A percentile compares a stretch with the other conserved stretches of the same genome.
Evolutionary conservation across 176 grass and related monocot species (phyloP).

Genomic region (Sorghum bicolor): DNA sequence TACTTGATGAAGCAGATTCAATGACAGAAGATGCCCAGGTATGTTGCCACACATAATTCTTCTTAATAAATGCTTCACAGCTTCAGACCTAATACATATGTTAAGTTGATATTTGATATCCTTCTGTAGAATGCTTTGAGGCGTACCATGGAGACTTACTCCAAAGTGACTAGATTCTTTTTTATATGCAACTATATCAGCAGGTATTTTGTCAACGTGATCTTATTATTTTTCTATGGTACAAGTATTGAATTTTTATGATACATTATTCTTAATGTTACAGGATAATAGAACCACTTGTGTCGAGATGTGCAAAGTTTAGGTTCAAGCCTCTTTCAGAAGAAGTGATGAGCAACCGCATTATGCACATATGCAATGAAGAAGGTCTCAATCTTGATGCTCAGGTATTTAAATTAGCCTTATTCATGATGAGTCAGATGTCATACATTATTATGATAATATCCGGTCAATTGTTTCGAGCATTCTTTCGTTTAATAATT

Average conservation of each 20-base stretch:
- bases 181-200: slow-evolving; percentile 99
- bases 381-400: slow-evolving; percentile 85
- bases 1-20: slow-evolving; percentile 99
- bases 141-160: slow-evolving; percentile 83
- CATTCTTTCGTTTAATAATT: not conserved
- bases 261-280: slow-evolving; percentile 13
- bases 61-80: slow-evolving; percentile 20
- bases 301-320: slow-evolving; percentile 98
- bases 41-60: slow-evolving; percentile 22
- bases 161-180: slow-evolving; percentile 99
- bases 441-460: slow-evolving; percentile 2
- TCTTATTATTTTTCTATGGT: slow-evolving; percentile 1
- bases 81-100: slow-evolving; percentile 1
- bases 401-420: slow-evolving; percentile 45
- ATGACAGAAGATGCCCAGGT: slow-evolving; percentile 99
- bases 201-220: slow-evolving; percentile 56
- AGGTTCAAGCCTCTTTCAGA: slow-evolving; percentile 96
- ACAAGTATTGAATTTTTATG: not conserved
- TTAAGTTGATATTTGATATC: slow-evolving; percentile 10
- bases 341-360: slow-evolving; percentile 89
- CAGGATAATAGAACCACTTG: slow-evolving; percentile 98
- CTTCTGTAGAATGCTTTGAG: slow-evolving; percentile 78
- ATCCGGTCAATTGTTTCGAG: not conserved
- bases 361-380: slow-evolving; percentile 91
- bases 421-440: not conserved